phyloP scores from a whole-genome alignment of 2,329 filamentous ascomycete genomes.

The Diaporthe nobilis region DNA sequence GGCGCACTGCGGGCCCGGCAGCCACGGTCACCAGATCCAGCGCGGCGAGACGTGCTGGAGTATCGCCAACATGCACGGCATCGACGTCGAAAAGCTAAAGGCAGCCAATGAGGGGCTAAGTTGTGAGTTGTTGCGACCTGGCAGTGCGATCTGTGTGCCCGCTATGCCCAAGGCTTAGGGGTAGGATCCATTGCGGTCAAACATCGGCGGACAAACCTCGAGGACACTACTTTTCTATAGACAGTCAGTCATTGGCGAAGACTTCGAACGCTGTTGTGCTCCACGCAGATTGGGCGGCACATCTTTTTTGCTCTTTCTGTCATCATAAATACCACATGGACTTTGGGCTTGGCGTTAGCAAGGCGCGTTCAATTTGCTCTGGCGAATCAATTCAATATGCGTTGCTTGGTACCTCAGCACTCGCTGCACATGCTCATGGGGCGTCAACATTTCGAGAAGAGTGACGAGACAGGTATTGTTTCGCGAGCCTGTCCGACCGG shows the following conservation, averaged over 20 bases:
- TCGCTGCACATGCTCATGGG: neutral
- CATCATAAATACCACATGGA: conserved; percentile 4
- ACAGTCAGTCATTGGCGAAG: neutral
- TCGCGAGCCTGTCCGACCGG: neutral
- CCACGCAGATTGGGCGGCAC: neutral
- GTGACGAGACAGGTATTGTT: neutral
- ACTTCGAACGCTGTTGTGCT: neutral
- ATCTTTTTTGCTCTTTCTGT: neutral
- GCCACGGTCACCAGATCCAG: conserved; percentile 56
- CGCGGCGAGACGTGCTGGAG: conserved; percentile 68
- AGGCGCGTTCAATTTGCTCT: neutral
- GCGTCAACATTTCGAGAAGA: neutral
- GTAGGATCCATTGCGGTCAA: neutral
- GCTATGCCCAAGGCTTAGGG: conserved; percentile 36
- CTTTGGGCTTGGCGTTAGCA: conserved; percentile 4
- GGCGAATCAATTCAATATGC: neutral
- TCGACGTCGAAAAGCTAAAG: conserved; percentile 62
- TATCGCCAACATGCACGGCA: conserved; percentile 59
- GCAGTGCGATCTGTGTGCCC: conserved; percentile 45
- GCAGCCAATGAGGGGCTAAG: conserved; percentile 60
- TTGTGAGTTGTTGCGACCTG: conserved; percentile 61
- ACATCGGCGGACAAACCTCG: neutral
- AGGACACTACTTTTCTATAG: neutral
- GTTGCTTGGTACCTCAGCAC: neutral
- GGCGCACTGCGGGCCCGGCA: conserved; percentile 47